Evolutionary conservation across 768 basidiomycete species (phyloP), one percentile per base, ranked within the genome.

Genomic region (Rickenella mellea): DNA sequence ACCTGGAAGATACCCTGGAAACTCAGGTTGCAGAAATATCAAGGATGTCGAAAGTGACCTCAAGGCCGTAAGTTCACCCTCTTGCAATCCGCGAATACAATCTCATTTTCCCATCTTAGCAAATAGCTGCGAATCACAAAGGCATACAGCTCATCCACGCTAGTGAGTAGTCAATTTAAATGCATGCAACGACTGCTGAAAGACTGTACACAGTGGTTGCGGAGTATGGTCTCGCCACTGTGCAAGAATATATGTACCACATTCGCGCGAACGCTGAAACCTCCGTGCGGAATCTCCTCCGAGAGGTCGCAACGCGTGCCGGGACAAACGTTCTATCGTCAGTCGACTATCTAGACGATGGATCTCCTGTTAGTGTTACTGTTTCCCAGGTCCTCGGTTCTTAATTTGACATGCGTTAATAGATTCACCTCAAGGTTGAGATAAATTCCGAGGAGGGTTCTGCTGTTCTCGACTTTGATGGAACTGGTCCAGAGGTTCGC

Each of bases 61-160:
- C 39, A 89, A 90, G 60, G 91, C 91, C 41, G 87, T 89, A 48
- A 47, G 81, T 63, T 21, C 20, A n/a, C 26, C 39, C 41, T 9
- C 20, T 41, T 24, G 6, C 21, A 6, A 21, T 31, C 19, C 15
- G 17, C 37, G 29, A 17, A 37, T 14, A 40, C 15, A 1, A 11
- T 43, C 35, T 40, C 35, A 53, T 33, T 28, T 20, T 28, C 38
- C 30, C 45, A 43, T 25, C 28, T 3, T 35, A 90, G 87, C 90
- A 93, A 88, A 82, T 93, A 48, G 88, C 90, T 1, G 89, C 91
- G 6, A 96, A 96, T 56, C 76, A 91, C 60, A 92, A 93, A 63
- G 93, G 90, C 10, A 78, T 88, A 26, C 82, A 87, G 50, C 70
- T 92, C 3, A 80, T 94, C 46, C 83, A 83, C 53, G 77, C 79